phyloP scores from a whole-genome alignment of 768 basidiomycete species.

The Cantharellus anzutake region DNA sequence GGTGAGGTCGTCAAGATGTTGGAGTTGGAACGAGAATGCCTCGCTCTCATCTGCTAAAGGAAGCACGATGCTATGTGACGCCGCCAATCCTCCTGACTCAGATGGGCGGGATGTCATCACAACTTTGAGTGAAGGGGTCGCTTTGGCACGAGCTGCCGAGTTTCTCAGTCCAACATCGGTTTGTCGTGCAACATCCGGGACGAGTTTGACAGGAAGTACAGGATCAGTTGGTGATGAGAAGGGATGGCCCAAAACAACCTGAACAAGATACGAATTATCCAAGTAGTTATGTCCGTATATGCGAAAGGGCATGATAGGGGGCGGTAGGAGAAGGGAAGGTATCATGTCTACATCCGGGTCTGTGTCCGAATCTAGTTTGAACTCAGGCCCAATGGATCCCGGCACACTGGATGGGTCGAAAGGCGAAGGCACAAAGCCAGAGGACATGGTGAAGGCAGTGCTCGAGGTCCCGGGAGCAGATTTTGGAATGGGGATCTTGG shows the following conservation, averaged over 20 bases:
- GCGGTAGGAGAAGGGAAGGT: slow-evolving; percentile 85
- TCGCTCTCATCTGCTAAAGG: slow-evolving; percentile 53
- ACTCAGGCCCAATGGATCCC: slow-evolving; percentile 21
- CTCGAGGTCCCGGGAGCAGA: slow-evolving; percentile 12
- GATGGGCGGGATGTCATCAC: slow-evolving; percentile 84
- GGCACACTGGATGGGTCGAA: slow-evolving; percentile 10
- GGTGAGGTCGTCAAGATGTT: slow-evolving; percentile 47
- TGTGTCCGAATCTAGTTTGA: slow-evolving; percentile 28
- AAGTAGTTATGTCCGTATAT: slow-evolving; percentile 95
- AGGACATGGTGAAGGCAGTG: slow-evolving; percentile 10
- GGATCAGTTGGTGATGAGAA: slow-evolving; percentile 12
- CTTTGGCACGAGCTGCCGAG: background rate
- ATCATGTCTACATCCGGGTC: slow-evolving; percentile 74
- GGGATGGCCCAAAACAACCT: slow-evolving; percentile 58
- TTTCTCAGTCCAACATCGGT: background rate
- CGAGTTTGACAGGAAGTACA: slow-evolving; percentile 34
- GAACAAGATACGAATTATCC: slow-evolving; percentile 68
- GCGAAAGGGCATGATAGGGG: slow-evolving; percentile 94
- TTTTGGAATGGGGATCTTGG: background rate
- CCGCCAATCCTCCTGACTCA: slow-evolving; percentile 22
- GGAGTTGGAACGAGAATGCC: slow-evolving; percentile 72
- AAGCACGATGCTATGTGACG: slow-evolving; percentile 78
- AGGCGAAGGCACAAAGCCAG: slow-evolving; percentile 4
- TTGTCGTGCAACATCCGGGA: slow-evolving; percentile 46
- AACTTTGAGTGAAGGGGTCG: slow-evolving; percentile 66